A percentile compares a stretch with the other conserved stretches of the same genome.
Conservation (phyloP, 495 filamentous ascomycete species). For the Penicillium fimorum region DNA sequence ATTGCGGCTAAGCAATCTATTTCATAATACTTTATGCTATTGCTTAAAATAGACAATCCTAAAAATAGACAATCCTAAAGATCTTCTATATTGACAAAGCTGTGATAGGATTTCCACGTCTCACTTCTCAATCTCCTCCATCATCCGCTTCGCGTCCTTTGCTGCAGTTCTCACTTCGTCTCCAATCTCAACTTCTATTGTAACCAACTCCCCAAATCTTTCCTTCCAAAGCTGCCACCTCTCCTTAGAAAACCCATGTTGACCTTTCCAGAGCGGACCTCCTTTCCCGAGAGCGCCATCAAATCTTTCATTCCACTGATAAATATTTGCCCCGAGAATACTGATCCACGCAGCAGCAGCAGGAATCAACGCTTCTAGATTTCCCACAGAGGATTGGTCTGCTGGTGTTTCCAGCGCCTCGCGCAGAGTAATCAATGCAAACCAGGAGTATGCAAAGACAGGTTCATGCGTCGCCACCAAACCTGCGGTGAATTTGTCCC, state of each 20-base stretch:
- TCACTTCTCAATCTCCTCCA: slow-evolving; percentile 4
- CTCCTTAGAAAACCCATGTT: slow-evolving; percentile 17
- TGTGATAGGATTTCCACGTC: not conserved
- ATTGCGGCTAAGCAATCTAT: not conserved
- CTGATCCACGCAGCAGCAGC: slow-evolving; percentile 3
- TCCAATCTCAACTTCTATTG: not conserved
- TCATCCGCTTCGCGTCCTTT: not conserved
- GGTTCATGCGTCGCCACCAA: slow-evolving; percentile 2
- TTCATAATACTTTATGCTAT: not conserved
- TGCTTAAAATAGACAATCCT: not conserved
- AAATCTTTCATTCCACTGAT: slow-evolving; percentile 1
- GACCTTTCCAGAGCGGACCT: slow-evolving; percentile 18
- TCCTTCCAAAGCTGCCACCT: slow-evolving; percentile 20
- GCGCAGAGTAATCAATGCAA: slow-evolving; percentile 2
- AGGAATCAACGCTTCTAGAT: not conserved
- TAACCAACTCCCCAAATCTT: slow-evolving; percentile 13
- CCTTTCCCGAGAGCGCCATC: slow-evolving; percentile 2
- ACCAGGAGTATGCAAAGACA: slow-evolving; percentile 4
- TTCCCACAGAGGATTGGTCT: not conserved
- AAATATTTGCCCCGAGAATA: not conserved
- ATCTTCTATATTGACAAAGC: not conserved
- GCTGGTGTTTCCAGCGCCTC: not conserved
- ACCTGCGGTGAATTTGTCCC: not conserved
- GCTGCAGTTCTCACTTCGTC: not conserved
- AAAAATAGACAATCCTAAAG: not conserved